Evolutionary conservation across 73 alveolate genomes (phyloP).

Genomic region (Paramecium pentaurelia): DNA sequence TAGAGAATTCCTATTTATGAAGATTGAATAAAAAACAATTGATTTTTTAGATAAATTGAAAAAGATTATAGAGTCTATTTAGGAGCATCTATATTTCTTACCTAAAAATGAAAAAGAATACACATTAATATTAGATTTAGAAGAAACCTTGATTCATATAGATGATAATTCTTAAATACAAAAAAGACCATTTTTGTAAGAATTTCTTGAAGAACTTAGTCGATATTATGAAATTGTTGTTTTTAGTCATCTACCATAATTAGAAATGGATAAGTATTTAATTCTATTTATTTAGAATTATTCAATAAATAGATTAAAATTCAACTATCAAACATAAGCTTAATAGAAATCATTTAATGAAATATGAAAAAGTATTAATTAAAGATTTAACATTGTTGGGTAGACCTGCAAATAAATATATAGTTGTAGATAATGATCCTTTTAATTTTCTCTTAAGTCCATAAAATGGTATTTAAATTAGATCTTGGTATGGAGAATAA

Average conservation of each 20-base stretch:
- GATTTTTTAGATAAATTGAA: background rate
- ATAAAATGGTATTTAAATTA: conserved; percentile 68
- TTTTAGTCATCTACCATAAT: conserved; percentile 80
- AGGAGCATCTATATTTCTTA: background rate
- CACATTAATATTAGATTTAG: conserved; percentile 86
- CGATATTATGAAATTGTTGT: conserved; percentile 83
- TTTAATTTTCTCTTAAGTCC: conserved; percentile 68
- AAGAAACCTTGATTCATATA: conserved; percentile 86
- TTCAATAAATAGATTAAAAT: conserved; percentile 66
- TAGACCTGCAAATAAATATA: conserved; percentile 63
- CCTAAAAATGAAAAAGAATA: conserved; percentile 50
- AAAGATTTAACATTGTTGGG: conserved; percentile 82
- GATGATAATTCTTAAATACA: background rate
- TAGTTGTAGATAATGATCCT: conserved; percentile 78
- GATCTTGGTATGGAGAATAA: conserved; percentile 80
- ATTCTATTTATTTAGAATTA: background rate
- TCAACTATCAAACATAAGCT: conserved; percentile 70
- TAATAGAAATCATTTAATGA: conserved; percentile 76
- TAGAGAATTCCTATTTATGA: background rate
- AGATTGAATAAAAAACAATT: background rate
- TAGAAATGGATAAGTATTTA: conserved; percentile 70
- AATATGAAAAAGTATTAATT: conserved; percentile 57
- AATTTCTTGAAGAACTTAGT: conserved; percentile 73
- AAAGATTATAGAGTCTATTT: background rate
- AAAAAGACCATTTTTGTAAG: conserved; percentile 75